Base-by-base conservation (phyloP, 805 yeast species). In the Metahyphopichia silvanorum region DNA sequence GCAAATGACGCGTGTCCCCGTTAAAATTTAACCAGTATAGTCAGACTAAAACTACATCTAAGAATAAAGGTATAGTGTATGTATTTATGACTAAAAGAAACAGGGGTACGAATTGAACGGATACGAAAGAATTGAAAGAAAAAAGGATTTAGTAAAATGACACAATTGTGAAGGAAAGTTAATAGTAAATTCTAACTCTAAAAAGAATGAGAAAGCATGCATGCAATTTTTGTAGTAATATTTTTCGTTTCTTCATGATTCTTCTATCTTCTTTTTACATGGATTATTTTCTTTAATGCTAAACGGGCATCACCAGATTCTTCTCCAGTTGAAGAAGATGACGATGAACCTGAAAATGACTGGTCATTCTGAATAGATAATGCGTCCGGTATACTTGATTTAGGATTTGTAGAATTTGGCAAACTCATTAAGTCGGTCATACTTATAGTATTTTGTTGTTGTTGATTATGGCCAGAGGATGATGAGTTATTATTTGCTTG, bases 291-390 rank as follows among this genome's bases (percentile, higher is more conserved):
- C 47, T 58, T 60, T 39, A 62, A 51, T 7, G 68, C 68, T 23
- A 56, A 44, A 27, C 66, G 49, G 21, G 68, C 68, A 48, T 61
- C 68, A 5, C 59, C 59, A 18, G 57, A 51, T 33, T 60, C 66
- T 10, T 54, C 60, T 15, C 33, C 18, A 13, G 26, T 21, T 11
- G 20, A 13, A 8, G 42, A 30, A 11, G 29, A 29, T 16, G 40
- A 27, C 6, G 44, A 33, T 10, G 43, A 29, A n/a, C n/a, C n/a
- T n/a, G 13, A 42, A 32, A 6, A 21, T 16, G 2, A 9, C 17
- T 17, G 15, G 20, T 12, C n/a, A 11, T 6, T 22, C 17, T 4
- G 28, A 21, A 20, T 21, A 11, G 25, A 28, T 27, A 26, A 13
- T 22, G 13, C 16, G 16, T 18, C 16, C 2, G 8, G 33, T 18